Percentiles rank a stretch among this genome's conserved stretches.
Evolutionary conservation across 1,139 yeast genomes (phyloP).

Genomic region (Yamadazyma diddensiae): DNA sequence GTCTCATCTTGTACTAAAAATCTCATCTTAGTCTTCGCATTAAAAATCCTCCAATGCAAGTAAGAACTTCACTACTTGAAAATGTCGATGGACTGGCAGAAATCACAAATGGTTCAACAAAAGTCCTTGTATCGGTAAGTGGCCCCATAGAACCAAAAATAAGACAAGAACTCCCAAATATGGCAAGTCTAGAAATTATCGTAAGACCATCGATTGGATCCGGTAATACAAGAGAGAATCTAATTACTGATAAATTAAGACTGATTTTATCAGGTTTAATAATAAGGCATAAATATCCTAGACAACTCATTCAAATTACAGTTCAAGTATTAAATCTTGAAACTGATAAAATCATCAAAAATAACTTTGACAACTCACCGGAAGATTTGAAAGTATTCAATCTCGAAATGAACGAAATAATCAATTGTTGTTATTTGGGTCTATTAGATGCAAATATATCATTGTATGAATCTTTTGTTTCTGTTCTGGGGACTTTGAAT

Average conservation of each 20-base stretch:
- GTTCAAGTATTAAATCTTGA: conserved; percentile 53
- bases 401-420: conserved; percentile 65
- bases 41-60: conserved; percentile 7
- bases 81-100: conserved; percentile 83
- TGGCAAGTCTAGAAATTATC: conserved; percentile 74
- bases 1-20: too few relatives aligned
- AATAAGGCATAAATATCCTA: conserved; percentile 68
- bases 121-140: conserved; percentile 70
- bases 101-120: conserved; percentile 47
- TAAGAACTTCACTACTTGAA: conserved; percentile 36
- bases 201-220: conserved; percentile 78
- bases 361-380: conserved; percentile 20
- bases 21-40: conserved; percentile 1
- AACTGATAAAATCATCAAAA: conserved; percentile 48
- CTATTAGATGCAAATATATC: conserved; percentile 79
- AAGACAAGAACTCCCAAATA: conserved; percentile 82
- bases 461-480: conserved; percentile 57
- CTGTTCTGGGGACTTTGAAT: conserved; percentile 31
- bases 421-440: conserved; percentile 73
- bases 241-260: conserved; percentile 68
- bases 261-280: conserved; percentile 61
- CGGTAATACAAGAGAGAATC: conserved; percentile 73
- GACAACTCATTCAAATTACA: conserved; percentile 81
- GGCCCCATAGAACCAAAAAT: conserved; percentile 90
- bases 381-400: conserved; percentile 29